Evolutionary conservation across 2,329 filamentous ascomycete genomes (phyloP).

Genomic region (Periconia sp.): DNA sequence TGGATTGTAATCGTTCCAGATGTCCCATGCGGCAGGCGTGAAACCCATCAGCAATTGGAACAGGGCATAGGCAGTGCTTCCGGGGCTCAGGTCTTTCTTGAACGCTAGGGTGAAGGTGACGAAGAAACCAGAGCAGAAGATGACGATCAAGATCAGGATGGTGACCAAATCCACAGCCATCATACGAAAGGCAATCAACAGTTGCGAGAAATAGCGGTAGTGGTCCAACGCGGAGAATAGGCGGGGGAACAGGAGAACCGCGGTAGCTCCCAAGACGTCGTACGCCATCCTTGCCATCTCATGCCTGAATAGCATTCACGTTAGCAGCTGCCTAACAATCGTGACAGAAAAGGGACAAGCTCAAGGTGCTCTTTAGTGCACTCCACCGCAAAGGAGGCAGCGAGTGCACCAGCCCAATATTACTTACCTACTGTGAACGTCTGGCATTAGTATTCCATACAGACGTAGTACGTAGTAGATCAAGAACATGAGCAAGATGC

Average conservation of each 20-base stretch:
- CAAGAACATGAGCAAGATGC: conserved; percentile 83
- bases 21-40: conserved; percentile 91
- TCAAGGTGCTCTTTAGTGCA: no score
- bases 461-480: conserved; percentile 89
- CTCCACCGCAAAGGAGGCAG: no score
- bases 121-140: conserved; percentile 92
- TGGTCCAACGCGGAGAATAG: conserved; percentile 94
- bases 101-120: conserved; percentile 90
- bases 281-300: conserved; percentile 85
- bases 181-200: conserved; percentile 90
- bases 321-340: no score
- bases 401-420: no score
- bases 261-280: conserved; percentile 90
- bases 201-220: conserved; percentile 93
- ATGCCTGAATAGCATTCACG: no score
- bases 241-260: conserved; percentile 85
- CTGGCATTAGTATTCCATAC: conserved; percentile 84
- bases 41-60: conserved; percentile 97
- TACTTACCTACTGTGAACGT: conserved; percentile 64
- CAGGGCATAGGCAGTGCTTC: conserved; percentile 82
- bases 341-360: no score
- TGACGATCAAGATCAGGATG: conserved; percentile 81
- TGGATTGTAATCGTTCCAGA: conserved; percentile 80
- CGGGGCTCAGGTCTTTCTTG: conserved; percentile 70
- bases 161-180: conserved; percentile 92